Percentiles rank a stretch among this genome's conserved stretches.
phyloP scores from a whole-genome alignment of 2,329 filamentous ascomycete genomes.

The Byssoonygena ceratinophila region DNA sequence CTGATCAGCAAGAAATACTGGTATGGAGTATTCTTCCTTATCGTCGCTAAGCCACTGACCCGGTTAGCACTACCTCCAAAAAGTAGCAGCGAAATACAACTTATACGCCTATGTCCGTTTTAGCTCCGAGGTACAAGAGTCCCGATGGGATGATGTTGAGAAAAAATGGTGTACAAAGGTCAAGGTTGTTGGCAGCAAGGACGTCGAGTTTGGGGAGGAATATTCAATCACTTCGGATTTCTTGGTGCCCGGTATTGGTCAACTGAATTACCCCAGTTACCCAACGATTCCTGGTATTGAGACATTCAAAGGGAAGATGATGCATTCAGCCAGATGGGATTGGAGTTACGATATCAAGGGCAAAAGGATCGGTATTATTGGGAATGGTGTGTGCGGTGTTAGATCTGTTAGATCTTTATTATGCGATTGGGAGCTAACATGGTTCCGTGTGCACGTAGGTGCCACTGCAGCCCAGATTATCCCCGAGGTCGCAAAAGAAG shows the following conservation, averaged over 20 bases:
- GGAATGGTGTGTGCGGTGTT: slow-evolving; percentile 41
- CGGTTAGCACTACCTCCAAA: slow-evolving; percentile 41
- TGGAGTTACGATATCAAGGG: slow-evolving; percentile 46
- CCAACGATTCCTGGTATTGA: slow-evolving; percentile 42
- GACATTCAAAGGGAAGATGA: slow-evolving; percentile 43
- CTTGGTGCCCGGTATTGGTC: slow-evolving; percentile 48
- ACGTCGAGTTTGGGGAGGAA: slow-evolving; percentile 42
- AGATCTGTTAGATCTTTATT: not conserved
- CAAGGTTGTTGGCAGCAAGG: slow-evolving; percentile 42
- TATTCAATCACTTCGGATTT: slow-evolving; percentile 49
- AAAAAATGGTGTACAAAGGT: slow-evolving; percentile 45
- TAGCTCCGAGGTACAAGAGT: slow-evolving; percentile 44
- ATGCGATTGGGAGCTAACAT: not conserved
- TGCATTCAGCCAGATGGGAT: slow-evolving; percentile 51
- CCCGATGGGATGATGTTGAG: slow-evolving; percentile 45
- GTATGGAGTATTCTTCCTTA: slow-evolving; percentile 20
- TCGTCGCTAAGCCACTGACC: not conserved
- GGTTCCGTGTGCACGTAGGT: slow-evolving; percentile 29
- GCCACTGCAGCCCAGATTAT: slow-evolving; percentile 51
- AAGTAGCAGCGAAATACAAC: slow-evolving; percentile 44
- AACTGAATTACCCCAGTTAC: slow-evolving; percentile 46
- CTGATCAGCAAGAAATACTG: slow-evolving; percentile 51
- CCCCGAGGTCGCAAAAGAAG: slow-evolving; percentile 45
- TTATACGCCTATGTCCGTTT: slow-evolving; percentile 50
- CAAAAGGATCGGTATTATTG: slow-evolving; percentile 50